phyloP scores from a whole-genome alignment of 2,329 filamentous ascomycete species.

The Calonectria pseudoreteaudii region DNA sequence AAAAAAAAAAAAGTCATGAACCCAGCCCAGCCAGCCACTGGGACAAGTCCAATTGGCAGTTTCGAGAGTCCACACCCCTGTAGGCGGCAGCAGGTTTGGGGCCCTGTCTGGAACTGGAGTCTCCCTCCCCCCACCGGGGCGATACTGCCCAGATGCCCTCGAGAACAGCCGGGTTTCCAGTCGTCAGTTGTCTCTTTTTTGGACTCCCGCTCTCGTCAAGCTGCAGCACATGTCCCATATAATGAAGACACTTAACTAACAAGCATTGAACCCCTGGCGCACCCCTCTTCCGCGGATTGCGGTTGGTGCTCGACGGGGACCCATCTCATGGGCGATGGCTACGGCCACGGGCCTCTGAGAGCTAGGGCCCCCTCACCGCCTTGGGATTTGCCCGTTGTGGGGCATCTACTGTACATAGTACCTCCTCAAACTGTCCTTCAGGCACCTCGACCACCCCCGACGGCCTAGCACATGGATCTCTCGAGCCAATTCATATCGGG shows the following conservation, averaged over 20 bases:
- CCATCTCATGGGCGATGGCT: background rate
- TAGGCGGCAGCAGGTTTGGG: conserved; percentile 2
- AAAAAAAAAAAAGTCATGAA: conserved; percentile 8
- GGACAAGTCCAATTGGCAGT: conserved; percentile 14
- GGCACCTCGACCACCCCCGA: conserved; percentile 27
- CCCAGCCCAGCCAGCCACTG: background rate
- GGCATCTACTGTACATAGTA: conserved; percentile 24
- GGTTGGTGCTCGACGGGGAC: conserved; percentile 4
- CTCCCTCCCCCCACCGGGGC: conserved; percentile 5
- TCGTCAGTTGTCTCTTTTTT: background rate
- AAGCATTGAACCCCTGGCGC: conserved; percentile 4
- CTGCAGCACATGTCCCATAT: background rate
- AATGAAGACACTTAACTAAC: background rate
- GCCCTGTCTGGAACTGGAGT: conserved; percentile 8
- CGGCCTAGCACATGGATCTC: conserved; percentile 35
- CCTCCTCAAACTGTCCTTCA: conserved; percentile 28
- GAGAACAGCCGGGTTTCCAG: background rate
- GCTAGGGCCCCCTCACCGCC: conserved; percentile 36
- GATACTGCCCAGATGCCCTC: background rate
- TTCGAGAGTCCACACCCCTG: background rate
- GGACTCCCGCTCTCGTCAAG: background rate
- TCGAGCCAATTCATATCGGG: conserved; percentile 38
- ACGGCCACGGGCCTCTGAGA: conserved; percentile 1
- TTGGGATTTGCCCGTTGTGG: conserved; percentile 42
- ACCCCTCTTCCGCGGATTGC: background rate